Percentiles rank a stretch among this genome's conserved stretches.
Evolutionary conservation across 345 rosid genomes (phyloP).

Genomic region (Kernera saxatilis): DNA sequence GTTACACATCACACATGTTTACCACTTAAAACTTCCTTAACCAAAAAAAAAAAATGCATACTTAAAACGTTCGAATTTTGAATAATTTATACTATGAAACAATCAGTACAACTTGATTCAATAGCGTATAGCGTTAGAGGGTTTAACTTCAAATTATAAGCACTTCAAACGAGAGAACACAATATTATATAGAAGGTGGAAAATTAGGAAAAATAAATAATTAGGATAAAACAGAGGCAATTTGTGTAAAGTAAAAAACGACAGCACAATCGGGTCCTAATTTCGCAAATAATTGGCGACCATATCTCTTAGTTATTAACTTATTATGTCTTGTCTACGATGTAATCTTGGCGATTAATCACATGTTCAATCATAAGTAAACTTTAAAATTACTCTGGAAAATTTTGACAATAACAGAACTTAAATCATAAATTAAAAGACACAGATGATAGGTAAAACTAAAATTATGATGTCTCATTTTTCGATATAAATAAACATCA

Average conservation of each 20-base stretch:
- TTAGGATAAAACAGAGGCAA: not conserved
- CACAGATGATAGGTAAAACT: not conserved
- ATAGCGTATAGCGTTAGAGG: too few relatives aligned
- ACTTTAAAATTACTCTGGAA: not conserved
- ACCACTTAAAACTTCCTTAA: too few relatives aligned
- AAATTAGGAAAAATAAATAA: not conserved
- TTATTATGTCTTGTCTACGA: constrained; percentile 5
- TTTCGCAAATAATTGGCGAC: not conserved
- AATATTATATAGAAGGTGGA: not conserved
- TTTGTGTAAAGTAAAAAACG: not conserved
- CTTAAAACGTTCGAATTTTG: too few relatives aligned
- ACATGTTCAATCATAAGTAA: not conserved
- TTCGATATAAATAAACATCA: too few relatives aligned
- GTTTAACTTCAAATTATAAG: too few relatives aligned
- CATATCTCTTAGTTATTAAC: constrained; percentile 15
- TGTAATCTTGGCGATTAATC: not conserved
- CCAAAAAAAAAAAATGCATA: too few relatives aligned
- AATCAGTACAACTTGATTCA: too few relatives aligned
- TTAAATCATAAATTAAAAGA: not conserved
- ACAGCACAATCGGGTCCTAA: not conserved
- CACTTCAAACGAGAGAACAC: not conserved
- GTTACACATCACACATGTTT: too few relatives aligned
- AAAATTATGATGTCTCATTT: too few relatives aligned
- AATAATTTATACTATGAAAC: too few relatives aligned
- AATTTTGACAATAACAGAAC: not conserved